Conservation (phyloP, 2,329 filamentous ascomycete genomes). For the Eutypella sp. region DNA sequence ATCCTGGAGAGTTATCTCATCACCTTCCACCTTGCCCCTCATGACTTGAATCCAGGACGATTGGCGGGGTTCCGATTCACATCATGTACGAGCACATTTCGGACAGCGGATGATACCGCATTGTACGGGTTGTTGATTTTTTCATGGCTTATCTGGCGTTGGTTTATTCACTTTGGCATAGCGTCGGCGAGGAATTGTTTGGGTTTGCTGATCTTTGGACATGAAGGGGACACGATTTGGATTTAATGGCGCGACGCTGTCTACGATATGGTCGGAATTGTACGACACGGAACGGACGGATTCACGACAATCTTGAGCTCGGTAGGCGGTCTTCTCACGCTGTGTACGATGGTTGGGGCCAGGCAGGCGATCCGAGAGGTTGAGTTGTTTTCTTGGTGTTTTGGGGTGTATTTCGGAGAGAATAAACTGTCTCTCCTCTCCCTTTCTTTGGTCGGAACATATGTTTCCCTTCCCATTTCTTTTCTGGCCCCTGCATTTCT, state of each 20-base stretch:
- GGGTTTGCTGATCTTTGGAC: background rate
- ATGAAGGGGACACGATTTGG: background rate
- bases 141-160: background rate
- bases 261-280: too few relatives aligned
- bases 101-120: too few relatives aligned
- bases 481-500: too few relatives aligned
- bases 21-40: conserved; percentile 3
- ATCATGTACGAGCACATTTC: too few relatives aligned
- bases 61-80: too few relatives aligned
- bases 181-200: conserved; percentile 1
- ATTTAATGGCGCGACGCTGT: background rate
- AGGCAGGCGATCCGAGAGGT: conserved; percentile 10
- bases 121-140: too few relatives aligned
- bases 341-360: conserved; percentile 2
- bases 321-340: background rate
- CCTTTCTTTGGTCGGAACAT: too few relatives aligned
- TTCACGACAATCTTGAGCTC: background rate
- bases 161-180: conserved; percentile 2
- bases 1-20: conserved; percentile 3
- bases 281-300: too few relatives aligned
- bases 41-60: too few relatives aligned
- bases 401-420: conserved; percentile 5
- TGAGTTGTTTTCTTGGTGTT: conserved; percentile 20
- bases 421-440: too few relatives aligned
- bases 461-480: background rate